Conservation (phyloP, 2,329 filamentous ascomycete genomes). For the Xylaria digitata region DNA sequence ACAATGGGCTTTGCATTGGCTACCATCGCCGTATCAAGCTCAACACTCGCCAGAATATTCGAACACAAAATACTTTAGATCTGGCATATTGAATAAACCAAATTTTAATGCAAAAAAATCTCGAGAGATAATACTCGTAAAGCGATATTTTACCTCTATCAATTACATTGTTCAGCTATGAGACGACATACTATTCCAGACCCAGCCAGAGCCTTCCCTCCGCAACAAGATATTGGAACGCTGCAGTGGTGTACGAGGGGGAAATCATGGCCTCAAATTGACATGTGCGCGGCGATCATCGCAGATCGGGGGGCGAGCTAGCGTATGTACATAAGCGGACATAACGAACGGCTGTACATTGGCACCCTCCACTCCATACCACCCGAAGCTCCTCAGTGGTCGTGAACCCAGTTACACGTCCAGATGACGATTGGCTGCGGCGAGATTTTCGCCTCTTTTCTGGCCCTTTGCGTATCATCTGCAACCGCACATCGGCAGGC, state of each 20-base stretch:
- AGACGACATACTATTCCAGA: not conserved
- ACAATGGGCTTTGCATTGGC: not conserved
- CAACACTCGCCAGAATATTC: not conserved
- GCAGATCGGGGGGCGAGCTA: slow-evolving; percentile 8
- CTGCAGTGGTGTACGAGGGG: not conserved
- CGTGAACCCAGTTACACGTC: slow-evolving; percentile 4
- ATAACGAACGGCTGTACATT: slow-evolving; percentile 11
- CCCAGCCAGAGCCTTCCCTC: not conserved
- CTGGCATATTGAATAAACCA: not conserved
- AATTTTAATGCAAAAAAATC: not conserved
- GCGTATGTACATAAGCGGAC: slow-evolving; percentile 3
- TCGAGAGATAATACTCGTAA: not conserved
- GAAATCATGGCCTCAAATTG: slow-evolving; percentile 13
- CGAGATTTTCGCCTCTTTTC: slow-evolving; percentile 13
- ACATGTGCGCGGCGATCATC: slow-evolving; percentile 14
- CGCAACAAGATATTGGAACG: not conserved
- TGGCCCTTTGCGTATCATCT: slow-evolving; percentile 19
- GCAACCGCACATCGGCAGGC: slow-evolving; percentile 10
- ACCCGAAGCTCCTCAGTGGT: slow-evolving; percentile 1
- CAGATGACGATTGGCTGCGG: slow-evolving; percentile 17
- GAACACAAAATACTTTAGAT: not conserved
- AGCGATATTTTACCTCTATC: not conserved
- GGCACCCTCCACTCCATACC: slow-evolving; percentile 17
- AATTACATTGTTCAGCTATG: not conserved
- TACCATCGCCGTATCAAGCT: no score